Percentiles rank a stretch among this genome's conserved stretches.
Evolutionary conservation across 2,329 filamentous ascomycete species (phyloP).

Genomic region (Botrytis byssoidea): DNA sequence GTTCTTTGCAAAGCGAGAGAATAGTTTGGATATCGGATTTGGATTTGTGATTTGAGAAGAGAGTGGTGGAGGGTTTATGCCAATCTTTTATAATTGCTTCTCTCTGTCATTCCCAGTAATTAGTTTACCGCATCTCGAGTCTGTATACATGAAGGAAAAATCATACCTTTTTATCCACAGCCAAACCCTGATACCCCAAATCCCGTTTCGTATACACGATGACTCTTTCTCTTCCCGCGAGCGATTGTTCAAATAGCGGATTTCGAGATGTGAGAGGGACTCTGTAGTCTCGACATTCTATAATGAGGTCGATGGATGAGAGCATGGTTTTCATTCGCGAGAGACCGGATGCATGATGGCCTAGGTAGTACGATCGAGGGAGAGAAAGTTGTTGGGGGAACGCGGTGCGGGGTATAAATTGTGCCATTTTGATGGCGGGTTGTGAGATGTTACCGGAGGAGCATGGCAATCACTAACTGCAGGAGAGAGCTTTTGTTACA

Average conservation of each 20-base stretch:
- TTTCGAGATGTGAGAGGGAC: conserved; percentile 88
- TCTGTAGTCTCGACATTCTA: conserved; percentile 93
- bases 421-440: conserved; percentile 28
- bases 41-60: conserved; percentile 53
- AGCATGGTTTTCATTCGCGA: conserved; percentile 79
- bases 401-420: conserved; percentile 69
- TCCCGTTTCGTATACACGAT: conserved; percentile 92
- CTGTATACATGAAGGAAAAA: not conserved
- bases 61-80: conserved; percentile 51
- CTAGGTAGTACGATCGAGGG: conserved; percentile 87
- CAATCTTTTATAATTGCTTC: conserved; percentile 53
- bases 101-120: conserved; percentile 38
- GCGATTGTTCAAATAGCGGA: conserved; percentile 76
- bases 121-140: not conserved
- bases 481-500: not conserved
- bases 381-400: conserved; percentile 75
- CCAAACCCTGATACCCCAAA: conserved; percentile 53
- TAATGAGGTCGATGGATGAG: conserved; percentile 77
- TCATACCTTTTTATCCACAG: conserved; percentile 45
- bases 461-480: conserved; percentile 17
- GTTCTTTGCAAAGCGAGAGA: conserved; percentile 51
- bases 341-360: conserved; percentile 83
- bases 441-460: conserved; percentile 23
- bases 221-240: conserved; percentile 71
- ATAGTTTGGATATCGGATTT: conserved; percentile 44